Conservation (phyloP, 768 basidiomycete genomes). For the Tremella fuciformis region DNA sequence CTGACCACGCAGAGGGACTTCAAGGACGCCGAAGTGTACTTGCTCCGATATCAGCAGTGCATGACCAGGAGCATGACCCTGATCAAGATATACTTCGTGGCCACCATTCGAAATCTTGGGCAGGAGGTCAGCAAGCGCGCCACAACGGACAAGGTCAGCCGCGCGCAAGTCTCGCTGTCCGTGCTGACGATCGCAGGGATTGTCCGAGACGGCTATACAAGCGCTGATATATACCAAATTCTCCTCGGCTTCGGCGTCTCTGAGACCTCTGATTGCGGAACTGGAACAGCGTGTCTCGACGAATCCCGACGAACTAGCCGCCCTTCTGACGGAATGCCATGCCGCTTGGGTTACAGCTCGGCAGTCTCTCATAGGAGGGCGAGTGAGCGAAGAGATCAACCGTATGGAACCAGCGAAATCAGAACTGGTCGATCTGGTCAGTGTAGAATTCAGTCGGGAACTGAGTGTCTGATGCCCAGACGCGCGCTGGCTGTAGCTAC, state of each 20-base stretch:
- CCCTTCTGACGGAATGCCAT: slow-evolving; percentile 82
- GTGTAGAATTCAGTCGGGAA: slow-evolving; percentile 11
- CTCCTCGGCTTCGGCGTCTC: slow-evolving; percentile 64
- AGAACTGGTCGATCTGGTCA: slow-evolving; percentile 88
- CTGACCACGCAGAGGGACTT: slow-evolving; percentile 68
- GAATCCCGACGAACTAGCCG: slow-evolving; percentile 79
- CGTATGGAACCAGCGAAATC: slow-evolving; percentile 73
- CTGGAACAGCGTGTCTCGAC: slow-evolving; percentile 72
- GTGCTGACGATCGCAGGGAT: slow-evolving; percentile 57
- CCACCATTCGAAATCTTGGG: slow-evolving; percentile 72
- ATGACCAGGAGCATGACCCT: slow-evolving; percentile 97
- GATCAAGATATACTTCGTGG: slow-evolving; percentile 94
- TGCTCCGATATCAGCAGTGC: slow-evolving; percentile 97
- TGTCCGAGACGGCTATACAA: slow-evolving; percentile 66
- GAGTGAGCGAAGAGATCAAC: slow-evolving; percentile 76
- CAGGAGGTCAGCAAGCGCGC: slow-evolving; percentile 68
- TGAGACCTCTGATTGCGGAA: slow-evolving; percentile 76
- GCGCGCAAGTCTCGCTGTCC: not conserved
- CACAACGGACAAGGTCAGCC: slow-evolving; percentile 67
- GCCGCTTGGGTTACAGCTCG: slow-evolving; percentile 74
- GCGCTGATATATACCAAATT: slow-evolving; percentile 89
- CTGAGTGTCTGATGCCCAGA: slow-evolving; percentile 56
- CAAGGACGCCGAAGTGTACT: slow-evolving; percentile 85
- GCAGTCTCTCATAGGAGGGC: slow-evolving; percentile 66
- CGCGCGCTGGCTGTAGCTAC: slow-evolving; percentile 85